Conservation (phyloP, 768 basidiomycete genomes). For the Butyriboletus loyo region DNA sequence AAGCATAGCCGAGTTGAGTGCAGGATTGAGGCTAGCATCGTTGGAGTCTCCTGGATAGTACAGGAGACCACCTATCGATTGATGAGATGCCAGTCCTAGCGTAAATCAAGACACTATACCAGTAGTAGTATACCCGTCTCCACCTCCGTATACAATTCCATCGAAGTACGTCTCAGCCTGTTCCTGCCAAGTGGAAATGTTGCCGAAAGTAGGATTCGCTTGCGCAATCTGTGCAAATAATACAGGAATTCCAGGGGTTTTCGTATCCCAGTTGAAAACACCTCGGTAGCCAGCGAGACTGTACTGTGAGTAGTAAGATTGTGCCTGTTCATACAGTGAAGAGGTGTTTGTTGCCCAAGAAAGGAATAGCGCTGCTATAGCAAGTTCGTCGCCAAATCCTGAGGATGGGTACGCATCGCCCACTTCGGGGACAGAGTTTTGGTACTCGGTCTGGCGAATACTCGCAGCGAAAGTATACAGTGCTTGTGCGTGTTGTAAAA, state of each 20-base stretch:
- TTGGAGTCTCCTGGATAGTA: conserved; percentile 85
- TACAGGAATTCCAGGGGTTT: conserved; percentile 71
- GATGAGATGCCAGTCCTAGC: not conserved
- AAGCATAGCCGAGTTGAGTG: conserved; percentile 85
- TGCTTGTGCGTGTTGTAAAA: conserved; percentile 70
- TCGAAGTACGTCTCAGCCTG: conserved; percentile 80
- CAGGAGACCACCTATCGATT: conserved; percentile 64
- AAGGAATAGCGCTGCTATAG: conserved; percentile 74
- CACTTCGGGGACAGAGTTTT: conserved; percentile 64
- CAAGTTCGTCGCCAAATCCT: conserved; percentile 68
- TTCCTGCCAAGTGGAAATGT: conserved; percentile 62
- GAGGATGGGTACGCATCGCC: conserved; percentile 68
- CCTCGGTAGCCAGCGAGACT: conserved; percentile 48
- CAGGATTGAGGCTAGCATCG: conserved; percentile 76
- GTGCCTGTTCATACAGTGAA: conserved; percentile 59
- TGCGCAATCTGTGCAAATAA: conserved; percentile 73
- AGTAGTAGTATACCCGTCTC: conserved; percentile 54
- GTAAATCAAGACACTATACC: conserved; percentile 40
- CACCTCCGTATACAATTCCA: conserved; percentile 54
- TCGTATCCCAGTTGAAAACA: conserved; percentile 89
- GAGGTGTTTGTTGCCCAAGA: conserved; percentile 66
- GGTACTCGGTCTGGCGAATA: conserved; percentile 60
- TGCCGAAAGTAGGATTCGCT: conserved; percentile 52
- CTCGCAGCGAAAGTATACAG: conserved; percentile 77
- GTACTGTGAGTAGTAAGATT: conserved; percentile 56